Base-by-base conservation (phyloP, 257 asterid species). In the Gynochthodes officinalis region DNA sequence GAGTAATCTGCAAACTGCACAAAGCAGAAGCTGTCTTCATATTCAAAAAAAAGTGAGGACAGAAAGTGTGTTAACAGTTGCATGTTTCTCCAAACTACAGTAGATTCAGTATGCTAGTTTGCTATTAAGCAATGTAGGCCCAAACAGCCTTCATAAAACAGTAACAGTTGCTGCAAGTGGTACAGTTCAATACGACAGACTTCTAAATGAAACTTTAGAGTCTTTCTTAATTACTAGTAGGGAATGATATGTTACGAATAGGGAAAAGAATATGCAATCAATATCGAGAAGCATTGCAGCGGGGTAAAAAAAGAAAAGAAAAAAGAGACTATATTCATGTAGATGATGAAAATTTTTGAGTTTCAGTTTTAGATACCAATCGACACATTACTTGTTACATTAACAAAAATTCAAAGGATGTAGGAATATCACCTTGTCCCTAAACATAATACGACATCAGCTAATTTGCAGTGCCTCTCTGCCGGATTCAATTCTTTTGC, bases 1-100 rank as follows among this genome's bases (percentile, higher is more conserved):
- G 98, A 58, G 97, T 90, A 52, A 93, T 93, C 89, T 93, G 98
- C 87, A 93, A 89, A 83, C 98, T 93, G 91, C 85, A 78, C 11
- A 82, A 67, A 61, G 76, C 64, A 74, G 59, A 78, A 74, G 32
- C 69, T 3, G 4, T 11, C 35, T 37, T 48, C 28, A 44, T 54
- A 42, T 40, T 55, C 46, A 48, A 25, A 65, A 16, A 37, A 73
- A 52, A 28, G 61, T 52, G 61, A 39, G 42, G 63, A 66, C 55
- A 62, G 64, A 44, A 52, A 69, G 63, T 57, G 75, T 67, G 55
- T 39, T 28, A 43, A 27, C 39, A 39, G 32, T 21, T 43, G 10
- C 25, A n/a, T 11, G 59, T 33, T 16, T 37, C 74, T 52, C n/a
- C n/a, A 69, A 50, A 66, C 65, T 21, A 39, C 37, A 18, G 25